Evolutionary conservation across 176 grass and related monocot species (phyloP).

Genomic region (barley (Hordeum vulgare)): DNA sequence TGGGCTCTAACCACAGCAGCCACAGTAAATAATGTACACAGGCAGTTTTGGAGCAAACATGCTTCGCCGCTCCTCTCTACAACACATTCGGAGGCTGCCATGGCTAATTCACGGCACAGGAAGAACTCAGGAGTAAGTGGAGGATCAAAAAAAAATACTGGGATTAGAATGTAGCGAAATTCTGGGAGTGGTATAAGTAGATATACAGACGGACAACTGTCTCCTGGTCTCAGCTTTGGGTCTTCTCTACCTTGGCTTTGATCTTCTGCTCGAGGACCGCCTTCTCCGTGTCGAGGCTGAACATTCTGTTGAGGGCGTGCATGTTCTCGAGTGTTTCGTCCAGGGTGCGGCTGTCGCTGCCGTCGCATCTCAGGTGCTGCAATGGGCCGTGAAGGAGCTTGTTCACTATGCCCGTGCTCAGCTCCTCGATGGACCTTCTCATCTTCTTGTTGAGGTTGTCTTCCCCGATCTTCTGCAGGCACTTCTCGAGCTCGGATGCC

Average conservation of each 20-base stretch:
- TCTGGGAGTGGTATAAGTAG: slow-evolving; percentile 28
- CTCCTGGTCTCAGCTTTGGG: slow-evolving; percentile 45
- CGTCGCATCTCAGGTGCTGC: slow-evolving; percentile 84
- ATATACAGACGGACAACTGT: slow-evolving; percentile 29
- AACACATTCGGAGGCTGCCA: slow-evolving; percentile 25
- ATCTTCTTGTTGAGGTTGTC: slow-evolving; percentile 66
- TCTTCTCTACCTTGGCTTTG: slow-evolving; percentile 91
- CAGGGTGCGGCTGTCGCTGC: slow-evolving; percentile 69
- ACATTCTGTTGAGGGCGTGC: slow-evolving; percentile 86
- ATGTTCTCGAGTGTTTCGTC: slow-evolving; percentile 81
- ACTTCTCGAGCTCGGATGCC: slow-evolving; percentile 77
- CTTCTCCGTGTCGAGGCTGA: slow-evolving; percentile 74
- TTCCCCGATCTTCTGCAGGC: slow-evolving; percentile 71
- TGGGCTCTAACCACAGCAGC: slow-evolving; percentile 31
- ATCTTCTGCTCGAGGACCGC: slow-evolving; percentile 75
- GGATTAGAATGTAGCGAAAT: slow-evolving; percentile 26
- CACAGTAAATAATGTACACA: slow-evolving; percentile 15
- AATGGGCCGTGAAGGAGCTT: slow-evolving; percentile 82
- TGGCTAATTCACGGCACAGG: slow-evolving; percentile 30
- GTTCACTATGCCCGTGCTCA: slow-evolving; percentile 76
- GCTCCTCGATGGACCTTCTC: slow-evolving; percentile 72
- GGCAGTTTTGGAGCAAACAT: slow-evolving; percentile 13
- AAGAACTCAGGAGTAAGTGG: slow-evolving; percentile 24
- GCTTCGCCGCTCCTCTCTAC: neutral
- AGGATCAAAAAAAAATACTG: slow-evolving; percentile 26